Base-by-base conservation (phyloP, 306 rosid species). In the Medicago ruthenica region DNA sequence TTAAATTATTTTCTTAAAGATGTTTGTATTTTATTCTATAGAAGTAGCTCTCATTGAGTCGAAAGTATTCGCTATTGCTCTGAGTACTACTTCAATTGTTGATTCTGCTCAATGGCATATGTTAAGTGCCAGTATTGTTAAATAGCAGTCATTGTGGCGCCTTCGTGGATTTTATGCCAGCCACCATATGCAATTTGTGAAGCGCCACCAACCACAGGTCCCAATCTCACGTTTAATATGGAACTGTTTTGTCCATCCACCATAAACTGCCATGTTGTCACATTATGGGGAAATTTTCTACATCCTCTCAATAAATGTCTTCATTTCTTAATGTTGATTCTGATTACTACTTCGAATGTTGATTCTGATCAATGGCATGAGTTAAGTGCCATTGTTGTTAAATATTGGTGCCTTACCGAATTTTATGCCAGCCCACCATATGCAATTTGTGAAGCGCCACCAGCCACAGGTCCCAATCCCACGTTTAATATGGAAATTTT, bases 21-120 rank as follows among this genome's bases (percentile, higher is more conserved):
- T 63, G 40, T 63, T 64, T 81, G 17, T 8, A 50, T 50, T 50
- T 50, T 54, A 22, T 31, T 51, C 21, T 20, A n/a, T 48, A 8
- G 31, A 31, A 73, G 27, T 59, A 36, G 37, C 34, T 73, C 34
- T 8, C 36, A 18, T 78, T 22, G 47, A 73, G 34, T 60, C 44
- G 13, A 51, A 55, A 67, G 62, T 20, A 62, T 60, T 37, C 36
- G 13, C 22, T 7, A 36, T 67, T 48, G 16, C 13, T 47, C 53
- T 47, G 53, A 34, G 3, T 42, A 11, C 48, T 4, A 42, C 14
- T 42, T 42, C 4, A 4, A 42, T 16, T 6, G 11, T 55, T 67
- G 39, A 17, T 37, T 39, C 55, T 73, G 61, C 48, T 60, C 21
- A 4, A 39, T 50, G 42, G 27, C 61, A 59, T 15, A 51, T 67